Conservation (phyloP, 805 yeast species). For the Spathaspora gorwiae region DNA sequence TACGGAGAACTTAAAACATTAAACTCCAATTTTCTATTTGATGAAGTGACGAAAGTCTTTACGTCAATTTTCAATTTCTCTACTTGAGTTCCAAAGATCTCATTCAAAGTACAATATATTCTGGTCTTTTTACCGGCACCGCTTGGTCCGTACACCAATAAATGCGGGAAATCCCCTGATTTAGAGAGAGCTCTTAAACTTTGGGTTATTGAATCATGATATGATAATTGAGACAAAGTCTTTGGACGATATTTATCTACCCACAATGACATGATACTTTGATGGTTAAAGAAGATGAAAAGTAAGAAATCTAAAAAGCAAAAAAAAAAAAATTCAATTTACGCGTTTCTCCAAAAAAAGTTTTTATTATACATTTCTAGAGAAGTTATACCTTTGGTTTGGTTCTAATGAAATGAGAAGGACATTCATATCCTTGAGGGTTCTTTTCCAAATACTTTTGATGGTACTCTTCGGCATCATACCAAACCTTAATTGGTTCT, state of each 20-base stretch:
- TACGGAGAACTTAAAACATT: constrained; percentile 88
- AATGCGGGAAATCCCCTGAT: constrained; percentile 88
- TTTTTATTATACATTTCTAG: not conserved
- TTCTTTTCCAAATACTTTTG: constrained; percentile 76
- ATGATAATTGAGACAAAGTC: constrained; percentile 57
- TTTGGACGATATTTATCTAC: constrained; percentile 91
- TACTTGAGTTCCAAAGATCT: constrained; percentile 78
- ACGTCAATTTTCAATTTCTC: constrained; percentile 83
- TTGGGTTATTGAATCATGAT: constrained; percentile 60
- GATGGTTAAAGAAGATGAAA: not conserved
- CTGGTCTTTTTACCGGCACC: constrained; percentile 98
- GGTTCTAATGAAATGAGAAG: constrained; percentile 77
- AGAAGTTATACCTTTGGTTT: constrained; percentile 39
- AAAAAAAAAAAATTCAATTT: not conserved
- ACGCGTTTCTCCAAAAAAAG: not conserved
- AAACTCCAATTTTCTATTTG: constrained; percentile 79
- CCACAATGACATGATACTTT: constrained; percentile 77
- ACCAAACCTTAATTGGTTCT: constrained; percentile 64
- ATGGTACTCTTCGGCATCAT: constrained; percentile 96
- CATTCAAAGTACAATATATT: constrained; percentile 70
- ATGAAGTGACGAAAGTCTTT: constrained; percentile 70
- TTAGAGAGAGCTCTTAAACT: constrained; percentile 56
- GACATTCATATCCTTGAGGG: constrained; percentile 86
- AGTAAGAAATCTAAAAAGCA: not conserved
- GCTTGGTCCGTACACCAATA: constrained; percentile 88